Percentiles rank a stretch among this genome's conserved stretches.
Evolutionary conservation across 1,284 basidiomycete species (phyloP).

Genomic region (Cystobasidium sp.): DNA sequence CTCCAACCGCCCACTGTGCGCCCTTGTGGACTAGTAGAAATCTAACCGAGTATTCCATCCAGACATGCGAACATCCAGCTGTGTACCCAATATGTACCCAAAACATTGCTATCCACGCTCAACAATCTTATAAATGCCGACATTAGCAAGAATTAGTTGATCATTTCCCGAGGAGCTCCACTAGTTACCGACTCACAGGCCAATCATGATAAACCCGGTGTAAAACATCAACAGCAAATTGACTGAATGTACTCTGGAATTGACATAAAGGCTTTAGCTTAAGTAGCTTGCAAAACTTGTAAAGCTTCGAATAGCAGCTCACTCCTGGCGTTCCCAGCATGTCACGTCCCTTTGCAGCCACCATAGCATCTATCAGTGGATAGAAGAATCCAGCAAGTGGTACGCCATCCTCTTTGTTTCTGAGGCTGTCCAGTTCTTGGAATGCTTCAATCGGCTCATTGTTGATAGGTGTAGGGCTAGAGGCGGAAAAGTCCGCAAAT

Average conservation of each 20-base stretch:
- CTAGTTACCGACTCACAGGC: conserved; percentile 2
- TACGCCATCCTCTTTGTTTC: conserved; percentile 65
- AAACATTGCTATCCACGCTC: conserved; percentile 60
- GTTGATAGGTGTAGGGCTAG: conserved; percentile 35
- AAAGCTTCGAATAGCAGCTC: not conserved
- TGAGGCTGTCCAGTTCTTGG: conserved; percentile 59
- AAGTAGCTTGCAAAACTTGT: not conserved
- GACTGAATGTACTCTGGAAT: conserved; percentile 70
- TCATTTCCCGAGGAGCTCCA: not conserved
- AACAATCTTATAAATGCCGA: conserved; percentile 59
- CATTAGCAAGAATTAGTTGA: not conserved
- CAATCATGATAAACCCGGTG: conserved; percentile 66
- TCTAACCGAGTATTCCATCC: too few species aligned
- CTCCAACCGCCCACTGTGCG: too few species aligned
- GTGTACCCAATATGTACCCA: too few species aligned
- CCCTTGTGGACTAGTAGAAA: too few species aligned
- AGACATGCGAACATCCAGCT: too few species aligned
- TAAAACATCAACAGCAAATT: conserved; percentile 68
- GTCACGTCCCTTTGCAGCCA: conserved; percentile 65
- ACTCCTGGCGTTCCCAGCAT: conserved; percentile 66
- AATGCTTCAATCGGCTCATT: conserved; percentile 52
- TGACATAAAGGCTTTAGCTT: not conserved
- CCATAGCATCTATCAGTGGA: conserved; percentile 72
- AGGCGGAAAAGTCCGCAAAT: conserved; percentile 64
- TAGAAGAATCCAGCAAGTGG: conserved; percentile 62